phyloP scores from a whole-genome alignment of 2,329 filamentous ascomycete genomes.

The Apiospora kogelbergensis region DNA sequence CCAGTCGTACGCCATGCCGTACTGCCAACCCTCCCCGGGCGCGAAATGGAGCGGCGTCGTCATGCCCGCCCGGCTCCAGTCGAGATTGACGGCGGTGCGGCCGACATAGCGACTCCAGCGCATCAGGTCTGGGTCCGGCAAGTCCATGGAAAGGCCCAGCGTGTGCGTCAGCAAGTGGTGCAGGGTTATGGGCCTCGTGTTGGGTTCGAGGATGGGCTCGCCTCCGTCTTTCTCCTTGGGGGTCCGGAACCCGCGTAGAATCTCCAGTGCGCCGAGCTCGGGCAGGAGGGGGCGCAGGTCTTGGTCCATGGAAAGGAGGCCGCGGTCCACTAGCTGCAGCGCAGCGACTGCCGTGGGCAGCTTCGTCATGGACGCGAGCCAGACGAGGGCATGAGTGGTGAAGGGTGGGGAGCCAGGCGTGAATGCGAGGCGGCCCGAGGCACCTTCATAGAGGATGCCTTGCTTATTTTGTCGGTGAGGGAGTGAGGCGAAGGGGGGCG shows the following conservation, averaged over 20 bases:
- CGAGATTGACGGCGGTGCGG: constrained; percentile 23
- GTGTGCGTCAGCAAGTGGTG: constrained; percentile 47
- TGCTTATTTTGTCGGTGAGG: neutral
- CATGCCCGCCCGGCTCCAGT: constrained; percentile 33
- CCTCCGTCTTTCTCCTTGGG: constrained; percentile 30
- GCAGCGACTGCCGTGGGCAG: constrained; percentile 46
- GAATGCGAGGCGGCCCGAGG: constrained; percentile 17
- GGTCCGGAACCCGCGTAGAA: constrained; percentile 42
- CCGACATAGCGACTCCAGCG: neutral
- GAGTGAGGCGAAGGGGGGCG: neutral
- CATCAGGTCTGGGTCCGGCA: constrained; percentile 21
- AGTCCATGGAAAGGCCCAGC: constrained; percentile 42
- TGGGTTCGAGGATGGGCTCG: constrained; percentile 28
- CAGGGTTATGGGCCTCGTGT: constrained; percentile 40
- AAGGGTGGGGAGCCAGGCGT: constrained; percentile 30
- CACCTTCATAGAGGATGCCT: constrained; percentile 12
- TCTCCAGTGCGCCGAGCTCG: constrained; percentile 40
- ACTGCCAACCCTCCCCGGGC: constrained; percentile 43
- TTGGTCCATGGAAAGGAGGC: constrained; percentile 43
- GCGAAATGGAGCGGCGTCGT: constrained; percentile 40
- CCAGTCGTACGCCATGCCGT: constrained; percentile 45
- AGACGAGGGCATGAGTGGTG: constrained; percentile 33
- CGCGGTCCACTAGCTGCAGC: constrained; percentile 48
- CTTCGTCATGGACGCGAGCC: constrained; percentile 39
- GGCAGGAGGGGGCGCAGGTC: constrained; percentile 43